phyloP scores from a whole-genome alignment of 176 grass and related monocot species.

The Leersia perrieri region DNA sequence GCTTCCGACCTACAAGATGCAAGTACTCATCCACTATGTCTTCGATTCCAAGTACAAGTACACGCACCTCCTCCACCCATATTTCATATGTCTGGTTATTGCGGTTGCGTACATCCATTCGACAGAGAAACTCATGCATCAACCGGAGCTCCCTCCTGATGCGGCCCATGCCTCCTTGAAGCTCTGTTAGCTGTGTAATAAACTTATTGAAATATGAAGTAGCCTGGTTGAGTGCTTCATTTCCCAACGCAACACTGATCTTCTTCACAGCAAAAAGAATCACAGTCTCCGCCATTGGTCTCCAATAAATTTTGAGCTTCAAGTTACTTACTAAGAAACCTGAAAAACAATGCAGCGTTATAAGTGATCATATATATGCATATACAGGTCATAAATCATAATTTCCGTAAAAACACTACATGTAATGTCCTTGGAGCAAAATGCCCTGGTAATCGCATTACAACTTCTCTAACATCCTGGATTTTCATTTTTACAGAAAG shows the following conservation, averaged over 20 bases:
- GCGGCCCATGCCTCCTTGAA: slow-evolving; percentile 18
- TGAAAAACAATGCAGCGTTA: too few species aligned
- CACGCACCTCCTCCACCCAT: slow-evolving; percentile 12
- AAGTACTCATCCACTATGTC: slow-evolving; percentile 23
- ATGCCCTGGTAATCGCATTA: too few species aligned
- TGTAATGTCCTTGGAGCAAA: too few species aligned
- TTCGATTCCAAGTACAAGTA: neutral
- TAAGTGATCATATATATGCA: too few species aligned
- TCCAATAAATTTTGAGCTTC: neutral
- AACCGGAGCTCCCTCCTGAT: neutral
- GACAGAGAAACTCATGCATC: slow-evolving; percentile 12
- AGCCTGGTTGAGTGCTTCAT: slow-evolving; percentile 5
- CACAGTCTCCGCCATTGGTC: slow-evolving; percentile 4
- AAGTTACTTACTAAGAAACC: neutral
- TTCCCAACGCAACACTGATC: slow-evolving; percentile 1
- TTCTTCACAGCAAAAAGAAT: slow-evolving; percentile 17
- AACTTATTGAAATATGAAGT: neutral
- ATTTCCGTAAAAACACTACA: too few species aligned
- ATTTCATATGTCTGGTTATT: slow-evolving; percentile 12
- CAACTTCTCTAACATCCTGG: too few species aligned
- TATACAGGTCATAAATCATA: too few species aligned
- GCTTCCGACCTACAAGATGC: slow-evolving; percentile 8
- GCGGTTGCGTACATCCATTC: slow-evolving; percentile 6
- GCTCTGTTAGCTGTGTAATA: slow-evolving; percentile 10
- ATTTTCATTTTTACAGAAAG: too few species aligned